Base-by-base conservation (phyloP, 2,329 filamentous ascomycete species). In the Fusarium sp. region DNA sequence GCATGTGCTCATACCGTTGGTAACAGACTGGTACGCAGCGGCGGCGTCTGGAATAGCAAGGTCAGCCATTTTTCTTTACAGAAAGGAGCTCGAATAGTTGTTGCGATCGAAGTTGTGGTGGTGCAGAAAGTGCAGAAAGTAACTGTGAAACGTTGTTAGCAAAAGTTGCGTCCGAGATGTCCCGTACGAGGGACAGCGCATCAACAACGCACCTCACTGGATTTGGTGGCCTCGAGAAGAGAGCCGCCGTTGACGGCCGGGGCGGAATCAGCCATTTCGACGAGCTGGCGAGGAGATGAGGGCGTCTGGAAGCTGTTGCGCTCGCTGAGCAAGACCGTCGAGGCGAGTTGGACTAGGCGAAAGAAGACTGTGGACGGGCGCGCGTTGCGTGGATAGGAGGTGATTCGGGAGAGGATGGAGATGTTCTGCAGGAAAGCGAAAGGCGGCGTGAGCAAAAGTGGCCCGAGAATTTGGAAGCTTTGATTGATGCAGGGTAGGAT, bases 131-230 rank as follows among this genome's bases (percentile, higher is more conserved):
- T 22, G 57, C 24, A 64, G 40, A 24, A 50, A 63, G 69, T 60
- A 62, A 73, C 76, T 77, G 65, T 61, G 42, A 13, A 64, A 62
- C 35, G 52, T 47, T 24, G 67, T 78, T 76, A 78, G 76, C 77
- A 73, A 73, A 37, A 57, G 35, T 18, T 64, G 40, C 34, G 70
- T 76, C 68, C 72, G 58, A 71, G 24, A 40, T 42, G 69, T 66
- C 47, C 66, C 58, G 67, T 60, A 45, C 59, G 54, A 54, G 60
- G 60, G 59, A 64, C 70, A 65, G 58, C 60, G 63, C 58, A 67
- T 56, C 69, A 71, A 83, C 63, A 57, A 77, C 86, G 66, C 78
- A 88, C 88, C 88, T 83, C 84, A 90, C 88, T 89, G 79, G 81
- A 83, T 82, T 88, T 89, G 78, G 87, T 82, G 74, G 82, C 79